Percentiles rank a stretch among this genome's conserved stretches.
These are phyloP conservation scores for Psophocarpus tetragonolobus DNA, from an alignment of 306 rosid species.

Conservation along the genomic window DNA sequence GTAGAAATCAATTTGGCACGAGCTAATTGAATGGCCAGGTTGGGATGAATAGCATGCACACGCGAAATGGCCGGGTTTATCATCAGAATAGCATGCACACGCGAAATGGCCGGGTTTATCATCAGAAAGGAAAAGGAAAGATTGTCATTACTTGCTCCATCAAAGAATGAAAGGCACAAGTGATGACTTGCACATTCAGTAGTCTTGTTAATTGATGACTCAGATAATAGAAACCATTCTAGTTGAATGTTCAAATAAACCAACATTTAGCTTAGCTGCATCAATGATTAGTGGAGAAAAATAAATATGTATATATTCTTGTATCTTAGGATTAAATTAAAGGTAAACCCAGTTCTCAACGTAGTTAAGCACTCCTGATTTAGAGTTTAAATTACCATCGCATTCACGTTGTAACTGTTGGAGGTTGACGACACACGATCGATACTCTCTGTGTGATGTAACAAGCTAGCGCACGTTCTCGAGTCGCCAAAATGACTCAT, in stretches of 20 bases:
- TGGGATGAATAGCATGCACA: slow-evolving; percentile 7
- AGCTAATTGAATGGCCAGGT: neutral
- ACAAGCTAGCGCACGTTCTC: neutral
- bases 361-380: too few relatives aligned
- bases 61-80: neutral
- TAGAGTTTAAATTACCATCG: neutral
- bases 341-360: neutral
- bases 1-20: too few relatives aligned
- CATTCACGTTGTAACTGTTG: neutral
- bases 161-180: slow-evolving; percentile 14
- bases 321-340: too few relatives aligned
- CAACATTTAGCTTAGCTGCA: neutral
- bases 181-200: slow-evolving; percentile 16
- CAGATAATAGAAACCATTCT: neutral
- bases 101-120: neutral
- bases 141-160: neutral
- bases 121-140: slow-evolving; percentile 1
- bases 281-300: neutral
- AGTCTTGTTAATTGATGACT: neutral
- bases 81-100: neutral
- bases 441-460: slow-evolving; percentile 4
- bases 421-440: neutral
- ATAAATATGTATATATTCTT: too few relatives aligned
- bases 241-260: too few relatives aligned
- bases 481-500: neutral